Percentiles rank a stretch among this genome's conserved stretches.
phyloP scores from a whole-genome alignment of 257 asterid genomes.

The Nemophila menziesii region DNA sequence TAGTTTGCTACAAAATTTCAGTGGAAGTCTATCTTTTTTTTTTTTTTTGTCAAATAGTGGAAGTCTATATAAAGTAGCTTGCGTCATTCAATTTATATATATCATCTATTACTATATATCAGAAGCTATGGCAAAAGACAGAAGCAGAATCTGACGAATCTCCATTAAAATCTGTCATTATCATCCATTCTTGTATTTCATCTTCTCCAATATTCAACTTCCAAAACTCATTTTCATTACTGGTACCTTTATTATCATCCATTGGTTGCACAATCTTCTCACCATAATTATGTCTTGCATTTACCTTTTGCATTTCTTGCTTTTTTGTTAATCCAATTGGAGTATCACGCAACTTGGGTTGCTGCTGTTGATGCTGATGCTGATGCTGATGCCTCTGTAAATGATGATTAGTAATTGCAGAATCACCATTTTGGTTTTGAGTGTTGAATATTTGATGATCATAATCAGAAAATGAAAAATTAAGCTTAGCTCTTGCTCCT shows the following conservation, averaged over 20 bases:
- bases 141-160: conserved; percentile 38
- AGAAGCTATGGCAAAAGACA: conserved; percentile 7
- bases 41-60: neutral
- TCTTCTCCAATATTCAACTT: conserved; percentile 41
- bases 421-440: neutral
- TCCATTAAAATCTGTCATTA: conserved; percentile 44
- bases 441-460: too few relatives aligned
- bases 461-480: conserved; percentile 66
- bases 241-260: conserved; percentile 13
- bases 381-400: conserved; percentile 8
- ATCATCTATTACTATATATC: neutral
- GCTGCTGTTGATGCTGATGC: neutral
- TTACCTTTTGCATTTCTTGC: conserved; percentile 3
- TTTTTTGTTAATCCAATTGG: conserved; percentile 3
- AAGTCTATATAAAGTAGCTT: neutral
- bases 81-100: neutral
- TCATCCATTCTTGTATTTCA: conserved; percentile 49
- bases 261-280: neutral
- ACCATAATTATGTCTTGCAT: neutral
- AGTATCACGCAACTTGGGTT: neutral
- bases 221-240: conserved; percentile 22
- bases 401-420: conserved; percentile 3
- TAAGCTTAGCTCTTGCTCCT: conserved; percentile 81
- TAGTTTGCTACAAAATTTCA: neutral
- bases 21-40: neutral